phyloP scores from a whole-genome alignment of 805 yeast genomes.

The Candida vaughaniae region DNA sequence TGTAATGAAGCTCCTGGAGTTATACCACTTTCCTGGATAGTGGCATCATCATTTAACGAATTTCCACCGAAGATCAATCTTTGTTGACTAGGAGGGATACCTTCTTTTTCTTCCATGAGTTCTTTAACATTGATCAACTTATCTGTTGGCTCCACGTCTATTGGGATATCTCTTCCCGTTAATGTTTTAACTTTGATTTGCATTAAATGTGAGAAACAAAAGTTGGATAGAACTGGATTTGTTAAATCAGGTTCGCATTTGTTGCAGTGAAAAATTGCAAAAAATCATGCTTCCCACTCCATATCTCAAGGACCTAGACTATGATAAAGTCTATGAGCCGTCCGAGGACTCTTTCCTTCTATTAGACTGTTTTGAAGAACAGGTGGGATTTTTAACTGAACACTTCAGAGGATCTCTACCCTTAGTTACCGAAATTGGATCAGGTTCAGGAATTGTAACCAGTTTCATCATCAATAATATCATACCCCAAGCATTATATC shows the following conservation, averaged over 20 bases:
- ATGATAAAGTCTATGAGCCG: constrained; percentile 86
- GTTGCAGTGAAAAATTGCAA: not conserved
- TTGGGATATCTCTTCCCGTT: constrained; percentile 79
- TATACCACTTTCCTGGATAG: constrained; percentile 71
- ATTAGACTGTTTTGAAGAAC: constrained; percentile 74
- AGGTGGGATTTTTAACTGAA: constrained; percentile 34
- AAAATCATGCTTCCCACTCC: constrained; percentile 79
- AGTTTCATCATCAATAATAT: constrained; percentile 68
- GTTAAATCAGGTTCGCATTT: too few species aligned
- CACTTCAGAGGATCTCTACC: constrained; percentile 35
- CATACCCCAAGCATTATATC: constrained; percentile 47
- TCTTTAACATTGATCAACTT: constrained; percentile 78
- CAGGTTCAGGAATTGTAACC: constrained; percentile 89
- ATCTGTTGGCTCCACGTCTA: constrained; percentile 70
- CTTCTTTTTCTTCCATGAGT: constrained; percentile 92
- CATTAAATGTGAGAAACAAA: constrained; percentile 31
- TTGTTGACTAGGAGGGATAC: constrained; percentile 96
- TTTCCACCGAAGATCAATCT: constrained; percentile 87
- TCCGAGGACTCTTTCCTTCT: constrained; percentile 88
- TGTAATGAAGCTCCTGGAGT: constrained; percentile 86
- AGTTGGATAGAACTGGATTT: too few species aligned
- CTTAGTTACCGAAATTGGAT: constrained; percentile 77
- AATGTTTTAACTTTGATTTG: constrained; percentile 73
- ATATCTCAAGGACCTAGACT: constrained; percentile 50
- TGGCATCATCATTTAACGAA: constrained; percentile 83